phyloP scores from a whole-genome alignment of 2,329 filamentous ascomycete genomes.

The Nannizziopsis arthrosporioides region DNA sequence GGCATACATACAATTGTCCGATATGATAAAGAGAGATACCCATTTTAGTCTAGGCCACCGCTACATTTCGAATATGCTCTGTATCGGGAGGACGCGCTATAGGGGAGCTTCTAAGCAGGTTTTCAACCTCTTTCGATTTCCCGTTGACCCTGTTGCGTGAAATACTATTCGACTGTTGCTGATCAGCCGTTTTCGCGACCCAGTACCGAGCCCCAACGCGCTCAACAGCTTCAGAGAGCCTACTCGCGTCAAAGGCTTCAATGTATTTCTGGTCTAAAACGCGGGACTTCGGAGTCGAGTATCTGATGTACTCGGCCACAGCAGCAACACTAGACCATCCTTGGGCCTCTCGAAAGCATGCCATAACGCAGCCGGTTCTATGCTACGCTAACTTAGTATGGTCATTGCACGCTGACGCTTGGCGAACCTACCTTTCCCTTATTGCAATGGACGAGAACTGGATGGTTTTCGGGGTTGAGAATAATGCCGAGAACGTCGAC shows the following conservation, averaged over 20 bases:
- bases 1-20: not conserved
- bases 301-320: constrained; percentile 61
- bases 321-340: constrained; percentile 54
- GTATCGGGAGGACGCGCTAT: not conserved
- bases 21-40: not conserved
- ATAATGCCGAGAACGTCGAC: constrained; percentile 58
- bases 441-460: constrained; percentile 82
- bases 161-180: not conserved
- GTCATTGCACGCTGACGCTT: not conserved
- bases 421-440: constrained; percentile 56
- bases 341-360: constrained; percentile 60
- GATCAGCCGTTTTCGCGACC: constrained; percentile 8
- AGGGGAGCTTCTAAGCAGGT: not conserved
- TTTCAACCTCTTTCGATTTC: not conserved
- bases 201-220: constrained; percentile 16
- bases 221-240: constrained; percentile 16
- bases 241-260: constrained; percentile 18
- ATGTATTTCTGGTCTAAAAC: constrained; percentile 25
- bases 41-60: not conserved
- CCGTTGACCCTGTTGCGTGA: not conserved
- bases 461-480: constrained; percentile 61
- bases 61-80: not conserved
- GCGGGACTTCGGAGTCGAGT: constrained; percentile 42
- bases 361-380: constrained; percentile 81
- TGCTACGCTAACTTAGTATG: constrained; percentile 44